These are phyloP conservation scores for Ustilago nuda DNA, from an alignment of 1,284 basidiomycete species.

Conservation along the genomic window DNA sequence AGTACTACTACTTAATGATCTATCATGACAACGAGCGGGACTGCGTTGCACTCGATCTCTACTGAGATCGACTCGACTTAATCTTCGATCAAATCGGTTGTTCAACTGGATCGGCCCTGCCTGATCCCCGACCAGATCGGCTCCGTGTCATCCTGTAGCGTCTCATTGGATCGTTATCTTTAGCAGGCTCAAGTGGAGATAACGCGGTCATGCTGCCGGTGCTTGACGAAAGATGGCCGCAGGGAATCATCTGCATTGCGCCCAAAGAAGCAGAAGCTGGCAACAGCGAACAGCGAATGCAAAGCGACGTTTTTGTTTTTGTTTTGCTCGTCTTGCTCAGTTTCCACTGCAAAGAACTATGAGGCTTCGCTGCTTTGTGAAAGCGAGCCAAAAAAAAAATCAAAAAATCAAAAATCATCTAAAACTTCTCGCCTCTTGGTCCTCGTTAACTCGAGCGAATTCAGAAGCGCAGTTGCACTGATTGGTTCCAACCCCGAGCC, in stretches of 20 bases:
- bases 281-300: conserved; percentile 4
- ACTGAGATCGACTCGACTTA: too few relatives aligned
- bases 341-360: background rate
- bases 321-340: conserved; percentile 4
- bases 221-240: background rate
- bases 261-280: background rate
- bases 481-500: conserved; percentile 1
- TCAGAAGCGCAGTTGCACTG: conserved; percentile 1
- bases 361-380: background rate
- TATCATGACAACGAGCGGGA: too few relatives aligned
- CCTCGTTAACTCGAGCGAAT: conserved; percentile 23
- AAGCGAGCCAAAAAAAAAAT: background rate
- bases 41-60: too few relatives aligned
- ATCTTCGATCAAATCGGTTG: too few relatives aligned
- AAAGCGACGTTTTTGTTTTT: background rate
- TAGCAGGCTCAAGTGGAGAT: background rate
- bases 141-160: too few relatives aligned
- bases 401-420: background rate
- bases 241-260: background rate
- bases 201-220: background rate
- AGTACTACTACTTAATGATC: too few relatives aligned
- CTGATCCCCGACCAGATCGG: too few relatives aligned
- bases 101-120: too few relatives aligned
- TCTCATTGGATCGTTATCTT: too few relatives aligned
- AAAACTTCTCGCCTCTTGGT: background rate